Evolutionary conservation across 495 filamentous ascomycete species (phyloP).

Genomic region (Talaromyces borbonicus): DNA sequence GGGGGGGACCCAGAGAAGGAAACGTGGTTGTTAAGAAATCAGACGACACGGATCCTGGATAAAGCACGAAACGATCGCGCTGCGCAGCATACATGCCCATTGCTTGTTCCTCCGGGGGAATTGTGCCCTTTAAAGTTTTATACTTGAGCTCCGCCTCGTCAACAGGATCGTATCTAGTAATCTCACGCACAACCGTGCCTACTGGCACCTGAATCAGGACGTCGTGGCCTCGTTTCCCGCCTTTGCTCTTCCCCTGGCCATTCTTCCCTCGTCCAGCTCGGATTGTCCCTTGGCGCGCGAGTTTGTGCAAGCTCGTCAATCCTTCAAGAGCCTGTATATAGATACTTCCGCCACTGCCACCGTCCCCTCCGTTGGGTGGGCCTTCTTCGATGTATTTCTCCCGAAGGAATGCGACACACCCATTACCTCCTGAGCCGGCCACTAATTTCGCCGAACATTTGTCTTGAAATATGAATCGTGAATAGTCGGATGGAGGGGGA

Average conservation of each 20-base stretch:
- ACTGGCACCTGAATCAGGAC: conserved; percentile 83
- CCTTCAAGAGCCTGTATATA: conserved; percentile 91
- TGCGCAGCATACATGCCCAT: conserved; percentile 23
- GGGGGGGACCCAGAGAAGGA: conserved; percentile 45
- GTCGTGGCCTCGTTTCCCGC: conserved; percentile 77
- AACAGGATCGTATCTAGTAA: conserved; percentile 66
- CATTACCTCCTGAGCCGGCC: conserved; percentile 75
- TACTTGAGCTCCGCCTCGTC: conserved; percentile 45
- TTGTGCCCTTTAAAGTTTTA: conserved; percentile 17
- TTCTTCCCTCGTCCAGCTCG: conserved; percentile 73
- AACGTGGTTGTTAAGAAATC: conserved; percentile 54
- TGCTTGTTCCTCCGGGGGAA: conserved; percentile 18
- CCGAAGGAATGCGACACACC: conserved; percentile 85
- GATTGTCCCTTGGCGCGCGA: conserved; percentile 65
- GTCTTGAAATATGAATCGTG: conserved; percentile 73
- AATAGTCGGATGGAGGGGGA: conserved; percentile 72
- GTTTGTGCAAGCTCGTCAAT: conserved; percentile 86
- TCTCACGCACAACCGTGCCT: conserved; percentile 80
- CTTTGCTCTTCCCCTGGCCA: conserved; percentile 72
- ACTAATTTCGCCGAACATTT: conserved; percentile 65
- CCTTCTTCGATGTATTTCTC: conserved; percentile 82
- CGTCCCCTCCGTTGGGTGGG: conserved; percentile 95
- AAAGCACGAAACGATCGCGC: conserved; percentile 74
- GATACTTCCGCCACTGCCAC: conserved; percentile 80
- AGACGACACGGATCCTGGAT: conserved; percentile 60